phyloP scores from a whole-genome alignment of 257 asterid genomes.

The Fraxinus quadrangulata region DNA sequence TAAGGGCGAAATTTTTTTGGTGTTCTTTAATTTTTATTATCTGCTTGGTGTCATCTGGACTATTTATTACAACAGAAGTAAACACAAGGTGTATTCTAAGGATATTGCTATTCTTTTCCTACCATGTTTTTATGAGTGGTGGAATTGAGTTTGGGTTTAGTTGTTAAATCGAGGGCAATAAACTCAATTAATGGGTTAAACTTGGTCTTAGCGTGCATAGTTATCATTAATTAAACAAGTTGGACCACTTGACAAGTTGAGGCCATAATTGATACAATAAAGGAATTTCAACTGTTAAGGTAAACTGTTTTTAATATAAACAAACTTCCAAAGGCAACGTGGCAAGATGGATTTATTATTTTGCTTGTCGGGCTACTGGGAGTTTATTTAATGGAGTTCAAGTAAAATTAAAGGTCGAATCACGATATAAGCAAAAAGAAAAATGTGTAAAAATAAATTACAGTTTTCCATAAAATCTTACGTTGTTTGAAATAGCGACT shows the following conservation, averaged over 20 bases:
- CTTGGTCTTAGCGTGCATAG: neutral
- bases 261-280: neutral
- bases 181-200: neutral
- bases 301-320: neutral
- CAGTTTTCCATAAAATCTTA: too few relatives aligned
- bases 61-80: too few relatives aligned
- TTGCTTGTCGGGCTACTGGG: neutral
- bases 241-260: neutral
- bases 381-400: neutral
- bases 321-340: neutral
- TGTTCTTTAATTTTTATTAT: too few relatives aligned
- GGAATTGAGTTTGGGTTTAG: neutral
- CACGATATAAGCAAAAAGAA: too few relatives aligned
- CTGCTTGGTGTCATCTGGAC: too few relatives aligned
- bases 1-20: too few relatives aligned
- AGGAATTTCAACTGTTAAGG: neutral
- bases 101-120: neutral
- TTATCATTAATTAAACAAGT: neutral
- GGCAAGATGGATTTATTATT: neutral
- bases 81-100: neutral
- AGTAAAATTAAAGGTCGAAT: neutral
- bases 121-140: neutral
- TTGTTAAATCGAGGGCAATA: neutral
- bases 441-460: too few relatives aligned
- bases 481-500: too few relatives aligned